Conservation (phyloP, 2,329 filamentous ascomycete species). For the Paraphoma sp. region DNA sequence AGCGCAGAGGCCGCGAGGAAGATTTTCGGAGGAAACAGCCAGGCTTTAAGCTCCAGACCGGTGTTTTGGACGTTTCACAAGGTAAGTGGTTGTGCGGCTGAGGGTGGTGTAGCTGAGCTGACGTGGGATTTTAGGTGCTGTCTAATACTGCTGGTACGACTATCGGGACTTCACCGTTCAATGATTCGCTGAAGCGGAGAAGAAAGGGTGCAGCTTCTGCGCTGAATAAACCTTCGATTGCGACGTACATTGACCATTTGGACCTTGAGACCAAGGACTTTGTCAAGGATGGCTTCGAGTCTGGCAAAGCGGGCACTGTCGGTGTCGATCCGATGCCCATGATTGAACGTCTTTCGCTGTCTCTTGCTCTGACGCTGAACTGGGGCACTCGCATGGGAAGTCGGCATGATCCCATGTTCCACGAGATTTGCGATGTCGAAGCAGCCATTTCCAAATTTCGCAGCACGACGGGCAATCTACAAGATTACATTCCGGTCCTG, state of each 20-base stretch:
- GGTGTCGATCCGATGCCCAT: slow-evolving; percentile 71
- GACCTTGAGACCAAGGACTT: slow-evolving; percentile 70
- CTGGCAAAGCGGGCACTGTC: slow-evolving; percentile 61
- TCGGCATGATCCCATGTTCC: slow-evolving; percentile 66
- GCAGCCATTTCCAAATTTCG: slow-evolving; percentile 66
- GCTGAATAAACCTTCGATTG: slow-evolving; percentile 69
- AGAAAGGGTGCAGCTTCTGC: slow-evolving; percentile 71
- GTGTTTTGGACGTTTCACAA: slow-evolving; percentile 57
- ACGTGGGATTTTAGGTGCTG: slow-evolving; percentile 55
- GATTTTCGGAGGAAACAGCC: slow-evolving; percentile 52
- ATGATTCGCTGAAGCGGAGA: slow-evolving; percentile 67
- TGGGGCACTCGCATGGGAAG: slow-evolving; percentile 69
- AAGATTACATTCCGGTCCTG: slow-evolving; percentile 67
- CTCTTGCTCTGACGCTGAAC: slow-evolving; percentile 69
- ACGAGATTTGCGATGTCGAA: slow-evolving; percentile 69
- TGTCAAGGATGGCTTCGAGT: slow-evolving; percentile 64
- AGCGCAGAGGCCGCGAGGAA: slow-evolving; percentile 49
- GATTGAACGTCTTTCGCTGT: slow-evolving; percentile 69
- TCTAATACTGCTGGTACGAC: slow-evolving; percentile 72
- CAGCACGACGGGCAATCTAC: slow-evolving; percentile 66
- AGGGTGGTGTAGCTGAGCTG: neutral
- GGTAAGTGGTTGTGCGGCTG: slow-evolving; percentile 18
- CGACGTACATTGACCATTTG: slow-evolving; percentile 67
- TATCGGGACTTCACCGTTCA: slow-evolving; percentile 72
- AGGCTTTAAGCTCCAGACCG: slow-evolving; percentile 51